These are phyloP conservation scores for Phlebopus sp. DNA, from an alignment of 1,284 basidiomycete genomes.

Conservation along the genomic window DNA sequence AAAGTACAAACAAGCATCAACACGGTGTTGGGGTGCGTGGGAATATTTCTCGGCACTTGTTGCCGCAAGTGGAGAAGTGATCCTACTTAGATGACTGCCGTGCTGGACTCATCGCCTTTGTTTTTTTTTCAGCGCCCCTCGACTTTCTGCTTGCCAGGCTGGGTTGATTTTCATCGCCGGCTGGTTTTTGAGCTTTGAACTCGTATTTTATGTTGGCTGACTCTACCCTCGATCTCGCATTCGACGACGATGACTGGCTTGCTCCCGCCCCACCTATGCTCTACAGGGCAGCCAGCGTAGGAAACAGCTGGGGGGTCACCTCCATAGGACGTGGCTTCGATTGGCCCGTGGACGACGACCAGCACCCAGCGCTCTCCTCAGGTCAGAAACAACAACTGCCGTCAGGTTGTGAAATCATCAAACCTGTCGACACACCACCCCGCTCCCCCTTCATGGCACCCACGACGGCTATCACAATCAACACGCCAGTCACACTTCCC, in stretches of 20 bases:
- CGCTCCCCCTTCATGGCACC: constrained; percentile 17
- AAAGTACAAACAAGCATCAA: constrained; percentile 27
- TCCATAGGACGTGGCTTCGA: constrained; percentile 79
- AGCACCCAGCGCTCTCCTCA: constrained; percentile 16
- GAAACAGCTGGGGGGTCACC: constrained; percentile 78
- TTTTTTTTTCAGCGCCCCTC: no score
- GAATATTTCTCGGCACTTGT: no score
- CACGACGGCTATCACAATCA: constrained; percentile 10
- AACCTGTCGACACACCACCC: constrained; percentile 5
- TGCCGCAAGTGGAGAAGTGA: no score
- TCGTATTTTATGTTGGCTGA: constrained; percentile 51
- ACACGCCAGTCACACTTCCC: constrained; percentile 1
- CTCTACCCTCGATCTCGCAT: constrained; percentile 55
- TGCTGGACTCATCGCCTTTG: no score
- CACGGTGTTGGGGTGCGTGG: constrained; percentile 1
- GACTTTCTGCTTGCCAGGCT: neutral
- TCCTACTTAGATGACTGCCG: no score
- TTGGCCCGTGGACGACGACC: constrained; percentile 51
- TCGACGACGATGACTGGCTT: constrained; percentile 64
- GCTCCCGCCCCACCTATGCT: constrained; percentile 46
- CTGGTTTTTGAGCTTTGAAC: neutral
- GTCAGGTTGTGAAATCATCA: constrained; percentile 7
- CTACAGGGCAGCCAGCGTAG: constrained; percentile 62
- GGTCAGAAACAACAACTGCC: constrained; percentile 7
- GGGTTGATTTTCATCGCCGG: no score